Conservation (phyloP, 441 rosid genomes). For the Breynia disticha region DNA sequence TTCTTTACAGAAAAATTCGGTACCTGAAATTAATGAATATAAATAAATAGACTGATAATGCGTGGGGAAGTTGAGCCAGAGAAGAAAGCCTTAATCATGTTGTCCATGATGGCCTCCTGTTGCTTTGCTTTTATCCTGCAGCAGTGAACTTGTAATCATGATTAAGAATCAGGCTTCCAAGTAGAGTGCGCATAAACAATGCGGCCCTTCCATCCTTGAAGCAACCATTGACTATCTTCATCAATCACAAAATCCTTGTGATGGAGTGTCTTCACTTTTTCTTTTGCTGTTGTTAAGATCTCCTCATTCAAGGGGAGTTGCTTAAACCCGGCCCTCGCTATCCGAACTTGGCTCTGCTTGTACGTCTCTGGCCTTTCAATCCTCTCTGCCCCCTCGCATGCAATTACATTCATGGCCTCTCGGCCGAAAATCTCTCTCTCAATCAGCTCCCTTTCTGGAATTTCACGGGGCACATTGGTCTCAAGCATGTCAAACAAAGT, state of each 20-base stretch:
- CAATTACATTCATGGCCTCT: slow-evolving; percentile 40
- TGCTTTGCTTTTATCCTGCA: too few relatives aligned
- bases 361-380: slow-evolving; percentile 80
- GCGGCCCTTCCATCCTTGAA: slow-evolving; percentile 95
- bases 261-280: slow-evolving; percentile 24
- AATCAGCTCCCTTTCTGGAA: slow-evolving; percentile 38
- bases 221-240: slow-evolving; percentile 66
- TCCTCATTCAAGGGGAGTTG: slow-evolving; percentile 41
- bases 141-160: too few relatives aligned
- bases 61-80: too few relatives aligned
- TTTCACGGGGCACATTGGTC: slow-evolving; percentile 23
- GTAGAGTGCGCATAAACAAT: slow-evolving; percentile 56
- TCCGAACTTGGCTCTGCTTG: slow-evolving; percentile 70
- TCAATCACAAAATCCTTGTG: slow-evolving; percentile 45
- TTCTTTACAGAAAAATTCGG: too few relatives aligned
- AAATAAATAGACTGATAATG: too few relatives aligned
- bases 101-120: too few relatives aligned
- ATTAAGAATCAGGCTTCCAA: slow-evolving; percentile 37
- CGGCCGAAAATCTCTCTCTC: slow-evolving; percentile 35
- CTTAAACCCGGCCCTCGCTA: slow-evolving; percentile 55
- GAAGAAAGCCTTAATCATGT: too few relatives aligned
- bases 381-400: slow-evolving; percentile 53
- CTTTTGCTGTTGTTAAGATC: slow-evolving; percentile 35
- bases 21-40: too few relatives aligned
- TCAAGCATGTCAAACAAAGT: slow-evolving; percentile 43